Evolutionary conservation across 805 yeast genomes (phyloP).

Genomic region (Yamadazyma tumulicola): DNA sequence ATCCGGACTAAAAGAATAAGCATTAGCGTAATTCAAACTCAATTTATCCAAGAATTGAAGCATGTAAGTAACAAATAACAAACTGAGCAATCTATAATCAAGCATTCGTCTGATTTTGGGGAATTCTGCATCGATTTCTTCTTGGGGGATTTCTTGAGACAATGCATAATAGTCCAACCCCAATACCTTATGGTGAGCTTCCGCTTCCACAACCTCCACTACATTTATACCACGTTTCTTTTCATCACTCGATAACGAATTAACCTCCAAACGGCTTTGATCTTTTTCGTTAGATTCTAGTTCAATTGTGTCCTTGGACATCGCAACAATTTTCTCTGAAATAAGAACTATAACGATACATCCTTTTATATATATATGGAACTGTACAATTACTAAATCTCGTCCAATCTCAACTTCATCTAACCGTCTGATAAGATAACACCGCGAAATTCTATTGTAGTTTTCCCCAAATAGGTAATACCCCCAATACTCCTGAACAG

Average conservation of each 20-base stretch:
- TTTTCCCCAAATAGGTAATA: no score
- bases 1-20: constrained; percentile 20
- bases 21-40: constrained; percentile 21
- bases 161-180: constrained; percentile 25
- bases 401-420: no score
- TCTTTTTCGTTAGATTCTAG: constrained; percentile 5
- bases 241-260: constrained; percentile 3
- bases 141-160: constrained; percentile 24
- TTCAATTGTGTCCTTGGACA: no score
- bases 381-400: no score
- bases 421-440: no score
- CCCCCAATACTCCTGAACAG: no score
- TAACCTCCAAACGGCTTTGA: neutral
- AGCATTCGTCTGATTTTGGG: constrained; percentile 27
- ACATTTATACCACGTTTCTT: neutral
- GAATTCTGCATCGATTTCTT: constrained; percentile 21
- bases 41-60: constrained; percentile 24
- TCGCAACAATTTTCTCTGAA: no score
- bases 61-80: constrained; percentile 23
- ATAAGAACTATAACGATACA: no score
- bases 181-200: constrained; percentile 11
- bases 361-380: no score
- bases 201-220: constrained; percentile 1
- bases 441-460: no score
- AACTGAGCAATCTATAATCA: constrained; percentile 29